Base-by-base conservation (phyloP, 495 filamentous ascomycete species). In the Xylaria nigripes region DNA sequence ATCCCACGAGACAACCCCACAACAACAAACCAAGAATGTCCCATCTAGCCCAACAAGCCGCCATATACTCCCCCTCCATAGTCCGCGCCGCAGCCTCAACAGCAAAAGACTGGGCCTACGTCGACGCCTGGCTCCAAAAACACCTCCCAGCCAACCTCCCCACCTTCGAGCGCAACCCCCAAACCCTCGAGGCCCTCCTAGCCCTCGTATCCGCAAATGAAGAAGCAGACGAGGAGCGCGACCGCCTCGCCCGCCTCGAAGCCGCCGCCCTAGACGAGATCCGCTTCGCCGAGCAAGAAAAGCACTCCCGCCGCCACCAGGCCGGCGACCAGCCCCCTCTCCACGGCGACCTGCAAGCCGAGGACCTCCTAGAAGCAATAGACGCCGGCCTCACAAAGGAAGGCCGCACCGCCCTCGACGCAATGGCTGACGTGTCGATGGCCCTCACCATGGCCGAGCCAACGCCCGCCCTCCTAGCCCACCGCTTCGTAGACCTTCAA, bases 41-140 rank as follows among this genome's bases (percentile, higher is more conserved):
- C 12, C 76, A 78, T 59, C 72, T 79, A 27, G 75, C 76, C 3
- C 77, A 78, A 24, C 59, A 58, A 34, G 49, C 64, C 41, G 83
- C 84, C 38, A 82, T 87, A 48, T 89, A 88, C 74, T 87, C 84
- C 9, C 85, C 84, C 25, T 84, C 82, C 6, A 74, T 85, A 48
- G 84, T 85, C 24, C 78, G 82, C 47, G 78, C 81, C 36, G 82
- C 81, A 61, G 77, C 72, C 63, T 79, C 64, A 59, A 81, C 71
- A 10, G 85, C 87, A 45, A 87, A 88, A 64, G 90, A 95, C 74
- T 96, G 90, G 91, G 80, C 83, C 50, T 89, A 86, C 62, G 76
- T 95, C 61, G 87, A 94, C 72, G 70, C 74, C 68, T 96, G 91
- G 89, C 81, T 96, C 45, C 84, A 87, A 58, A 90, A 85, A 3